phyloP scores from a whole-genome alignment of 225 moss, liverwort and hornwort genomes.

The Marchantia polymorpha region DNA sequence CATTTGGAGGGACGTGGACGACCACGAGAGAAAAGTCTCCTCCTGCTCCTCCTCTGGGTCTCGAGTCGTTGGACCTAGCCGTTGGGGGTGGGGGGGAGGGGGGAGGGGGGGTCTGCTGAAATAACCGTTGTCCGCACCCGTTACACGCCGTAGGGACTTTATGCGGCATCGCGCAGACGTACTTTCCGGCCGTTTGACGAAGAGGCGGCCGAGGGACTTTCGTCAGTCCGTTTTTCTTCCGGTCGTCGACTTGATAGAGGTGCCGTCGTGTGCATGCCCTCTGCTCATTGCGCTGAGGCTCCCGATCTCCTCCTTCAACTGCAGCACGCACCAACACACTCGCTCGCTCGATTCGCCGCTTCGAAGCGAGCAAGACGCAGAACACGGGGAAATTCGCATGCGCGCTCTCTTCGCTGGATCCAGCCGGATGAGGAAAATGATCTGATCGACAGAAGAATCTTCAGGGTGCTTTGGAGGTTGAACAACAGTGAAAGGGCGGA shows the following conservation, averaged over 20 bases:
- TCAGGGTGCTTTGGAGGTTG: not conserved
- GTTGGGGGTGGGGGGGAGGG: slow-evolving; percentile 1
- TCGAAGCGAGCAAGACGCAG: not conserved
- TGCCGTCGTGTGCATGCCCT: not conserved
- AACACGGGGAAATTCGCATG: not conserved
- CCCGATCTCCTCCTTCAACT: not conserved
- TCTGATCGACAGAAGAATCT: not conserved
- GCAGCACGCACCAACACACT: not conserved
- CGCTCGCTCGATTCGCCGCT: not conserved
- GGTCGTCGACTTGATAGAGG: not conserved
- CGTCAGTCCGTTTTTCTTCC: not conserved
- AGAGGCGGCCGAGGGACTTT: not conserved
- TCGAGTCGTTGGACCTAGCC: slow-evolving; percentile 15
- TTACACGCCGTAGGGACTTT: not conserved
- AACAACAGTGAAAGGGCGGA: not conserved
- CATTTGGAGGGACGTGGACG: not conserved
- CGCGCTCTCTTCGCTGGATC: not conserved
- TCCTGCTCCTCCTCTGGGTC: not conserved
- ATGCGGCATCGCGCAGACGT: not conserved
- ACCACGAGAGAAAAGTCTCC: not conserved
- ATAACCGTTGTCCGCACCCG: slow-evolving; percentile 18
- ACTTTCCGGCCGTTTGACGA: not conserved
- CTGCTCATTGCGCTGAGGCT: not conserved
- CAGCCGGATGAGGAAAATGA: not conserved
- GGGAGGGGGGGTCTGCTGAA: no score